Conservation (phyloP, 2,329 filamentous ascomycete genomes). For the Fusarium coicis region DNA sequence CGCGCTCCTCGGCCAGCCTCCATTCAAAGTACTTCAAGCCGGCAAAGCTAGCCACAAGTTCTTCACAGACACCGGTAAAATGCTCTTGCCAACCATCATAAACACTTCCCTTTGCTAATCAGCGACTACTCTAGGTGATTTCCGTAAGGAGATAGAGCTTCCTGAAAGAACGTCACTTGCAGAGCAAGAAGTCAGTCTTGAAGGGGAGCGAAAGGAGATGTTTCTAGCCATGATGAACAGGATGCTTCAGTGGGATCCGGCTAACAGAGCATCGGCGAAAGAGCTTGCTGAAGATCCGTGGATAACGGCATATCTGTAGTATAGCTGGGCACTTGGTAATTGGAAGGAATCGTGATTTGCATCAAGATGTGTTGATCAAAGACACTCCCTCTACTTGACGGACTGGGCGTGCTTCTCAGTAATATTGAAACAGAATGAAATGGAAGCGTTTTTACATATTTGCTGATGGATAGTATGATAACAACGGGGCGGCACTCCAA, state of each 20-base stretch:
- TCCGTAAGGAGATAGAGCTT: conserved; percentile 36
- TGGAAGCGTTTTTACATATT: no score
- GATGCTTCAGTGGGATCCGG: conserved; percentile 53
- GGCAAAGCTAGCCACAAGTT: conserved; percentile 50
- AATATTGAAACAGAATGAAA: no score
- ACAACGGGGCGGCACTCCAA: no score
- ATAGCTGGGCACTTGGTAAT: no score
- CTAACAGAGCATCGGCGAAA: conserved; percentile 45
- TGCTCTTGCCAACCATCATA: no score
- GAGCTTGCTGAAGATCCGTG: conserved; percentile 46
- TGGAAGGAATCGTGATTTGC: no score
- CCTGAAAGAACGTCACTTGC: conserved; percentile 46
- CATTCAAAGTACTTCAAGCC: conserved; percentile 47
- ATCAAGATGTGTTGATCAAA: no score
- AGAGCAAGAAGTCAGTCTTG: conserved; percentile 50
- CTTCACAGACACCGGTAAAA: conserved; percentile 51
- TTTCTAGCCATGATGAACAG: conserved; percentile 51
- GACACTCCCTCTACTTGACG: no score
- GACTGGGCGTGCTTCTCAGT: no score
- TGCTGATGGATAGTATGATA: no score
- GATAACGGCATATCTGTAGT: conserved; percentile 34
- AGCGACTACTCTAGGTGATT: conserved; percentile 1
- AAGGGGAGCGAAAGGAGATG: conserved; percentile 43
- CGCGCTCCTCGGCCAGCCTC: conserved; percentile 56
- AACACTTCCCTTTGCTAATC: no score